phyloP scores from a whole-genome alignment of 306 rosid genomes.

The Ormosia semicastrata region DNA sequence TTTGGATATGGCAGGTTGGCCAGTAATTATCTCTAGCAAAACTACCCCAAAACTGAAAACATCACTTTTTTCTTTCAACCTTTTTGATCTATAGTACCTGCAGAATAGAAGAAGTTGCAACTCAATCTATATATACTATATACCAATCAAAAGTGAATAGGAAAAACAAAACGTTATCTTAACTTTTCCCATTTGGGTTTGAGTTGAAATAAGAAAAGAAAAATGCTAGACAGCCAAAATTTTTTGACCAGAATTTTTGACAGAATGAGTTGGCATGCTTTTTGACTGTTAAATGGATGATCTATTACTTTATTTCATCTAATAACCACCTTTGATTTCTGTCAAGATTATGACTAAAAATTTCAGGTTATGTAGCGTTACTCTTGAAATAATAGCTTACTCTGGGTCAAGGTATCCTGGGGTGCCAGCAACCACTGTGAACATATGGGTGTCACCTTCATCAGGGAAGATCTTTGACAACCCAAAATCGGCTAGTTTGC shows the following conservation, averaged over 20 bases:
- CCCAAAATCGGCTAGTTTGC: conserved; percentile 71
- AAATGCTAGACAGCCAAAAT: neutral
- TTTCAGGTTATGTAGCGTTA: neutral
- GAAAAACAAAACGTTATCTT: neutral
- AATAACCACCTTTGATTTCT: neutral
- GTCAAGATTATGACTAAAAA: neutral
- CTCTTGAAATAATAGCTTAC: conserved; percentile 28
- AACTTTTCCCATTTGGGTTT: neutral
- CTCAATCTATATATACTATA: neutral
- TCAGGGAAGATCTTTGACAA: conserved; percentile 42
- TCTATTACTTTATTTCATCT: neutral
- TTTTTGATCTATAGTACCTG: conserved; percentile 34
- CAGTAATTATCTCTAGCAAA: conserved; percentile 42
- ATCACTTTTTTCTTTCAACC: conserved; percentile 46
- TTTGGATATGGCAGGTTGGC: conserved; percentile 34
- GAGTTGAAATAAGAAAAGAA: neutral
- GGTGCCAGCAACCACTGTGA: conserved; percentile 55
- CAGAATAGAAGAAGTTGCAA: neutral
- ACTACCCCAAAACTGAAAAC: conserved; percentile 47
- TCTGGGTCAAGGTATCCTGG: conserved; percentile 65
- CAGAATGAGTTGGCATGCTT: neutral
- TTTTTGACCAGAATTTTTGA: no score
- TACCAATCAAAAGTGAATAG: neutral
- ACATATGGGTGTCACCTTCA: conserved; percentile 43
- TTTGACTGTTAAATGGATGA: neutral